A percentile compares a stretch with the other conserved stretches of the same genome.
Conservation (phyloP, 176 grass and related monocot species). For the Guadua angustifolia region DNA sequence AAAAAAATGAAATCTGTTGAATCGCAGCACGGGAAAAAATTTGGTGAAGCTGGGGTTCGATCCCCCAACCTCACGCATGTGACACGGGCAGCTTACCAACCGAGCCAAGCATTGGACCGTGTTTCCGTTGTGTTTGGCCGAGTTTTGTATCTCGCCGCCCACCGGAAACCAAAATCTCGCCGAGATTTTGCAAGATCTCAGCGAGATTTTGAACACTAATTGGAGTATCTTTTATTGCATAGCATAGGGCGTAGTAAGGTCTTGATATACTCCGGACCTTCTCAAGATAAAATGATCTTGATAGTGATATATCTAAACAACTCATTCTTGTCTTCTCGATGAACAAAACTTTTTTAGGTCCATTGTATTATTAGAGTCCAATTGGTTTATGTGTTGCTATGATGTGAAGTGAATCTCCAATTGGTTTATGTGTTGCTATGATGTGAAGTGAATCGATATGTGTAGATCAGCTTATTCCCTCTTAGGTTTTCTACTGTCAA, state of each 20-base stretch:
- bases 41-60: too few species aligned
- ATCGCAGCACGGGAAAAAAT: too few species aligned
- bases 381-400: not conserved
- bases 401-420: not conserved
- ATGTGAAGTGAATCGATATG: not conserved
- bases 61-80: too few species aligned
- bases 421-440: not conserved
- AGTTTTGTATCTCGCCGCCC: too few species aligned
- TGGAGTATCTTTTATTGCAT: not conserved
- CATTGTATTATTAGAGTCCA: not conserved
- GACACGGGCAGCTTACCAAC: too few species aligned
- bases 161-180: too few species aligned
- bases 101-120: too few species aligned
- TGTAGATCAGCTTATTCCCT: not conserved
- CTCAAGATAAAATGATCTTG: not conserved
- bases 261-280: not conserved
- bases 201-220: too few species aligned
- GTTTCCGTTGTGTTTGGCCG: too few species aligned
- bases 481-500: not conserved
- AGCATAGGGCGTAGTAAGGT: not conserved
- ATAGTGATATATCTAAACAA: not conserved
- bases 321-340: not conserved
- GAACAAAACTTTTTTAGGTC: not conserved
- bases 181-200: too few species aligned
- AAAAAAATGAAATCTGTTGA: too few species aligned